Percentiles rank a stretch among this genome's conserved stretches.
These are phyloP conservation scores for Diversispora epigaea DNA, from an alignment of 192 early-diverging fungal species.

Conservation along the genomic window DNA sequence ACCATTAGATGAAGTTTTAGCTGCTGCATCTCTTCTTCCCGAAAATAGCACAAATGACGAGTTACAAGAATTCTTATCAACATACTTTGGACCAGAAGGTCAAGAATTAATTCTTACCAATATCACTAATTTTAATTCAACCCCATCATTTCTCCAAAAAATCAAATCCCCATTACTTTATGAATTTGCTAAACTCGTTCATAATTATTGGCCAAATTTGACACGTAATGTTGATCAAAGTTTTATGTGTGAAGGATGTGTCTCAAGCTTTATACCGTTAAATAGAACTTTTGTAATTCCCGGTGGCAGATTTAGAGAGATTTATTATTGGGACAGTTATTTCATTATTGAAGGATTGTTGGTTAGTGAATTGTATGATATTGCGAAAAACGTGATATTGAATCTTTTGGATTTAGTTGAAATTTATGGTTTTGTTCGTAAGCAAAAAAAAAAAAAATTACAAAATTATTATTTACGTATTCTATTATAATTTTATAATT, in stretches of 20 bases:
- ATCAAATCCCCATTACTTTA: constrained; percentile 48
- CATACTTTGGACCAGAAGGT: constrained; percentile 57
- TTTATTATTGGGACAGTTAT: constrained; percentile 77
- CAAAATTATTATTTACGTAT: too few relatives aligned
- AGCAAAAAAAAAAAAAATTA: too few relatives aligned
- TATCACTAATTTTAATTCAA: constrained; percentile 39
- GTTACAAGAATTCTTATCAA: constrained; percentile 52
- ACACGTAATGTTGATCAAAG: constrained; percentile 54
- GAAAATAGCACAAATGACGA: constrained; percentile 38
- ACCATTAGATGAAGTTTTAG: constrained; percentile 53
- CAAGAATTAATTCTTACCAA: constrained; percentile 47
- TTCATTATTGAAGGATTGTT: constrained; percentile 67
- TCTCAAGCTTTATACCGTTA: constrained; percentile 52
- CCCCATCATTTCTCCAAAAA: constrained; percentile 46
- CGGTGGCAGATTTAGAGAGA: constrained; percentile 71
- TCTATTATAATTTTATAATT: constrained; percentile 15
- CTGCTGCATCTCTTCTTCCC: constrained; percentile 50
- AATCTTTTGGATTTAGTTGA: constrained; percentile 64
- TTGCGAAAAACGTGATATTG: constrained; percentile 53
- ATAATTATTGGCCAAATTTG: constrained; percentile 62
- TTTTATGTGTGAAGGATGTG: constrained; percentile 56
- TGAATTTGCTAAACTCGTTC: constrained; percentile 49
- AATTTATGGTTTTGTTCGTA: constrained; percentile 66
- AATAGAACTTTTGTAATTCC: constrained; percentile 69
- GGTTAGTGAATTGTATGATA: constrained; percentile 50